Percentiles rank a stretch among this genome's conserved stretches.
Evolutionary conservation across 768 basidiomycete genomes (phyloP).

Genomic region (Lentinula sp.): DNA sequence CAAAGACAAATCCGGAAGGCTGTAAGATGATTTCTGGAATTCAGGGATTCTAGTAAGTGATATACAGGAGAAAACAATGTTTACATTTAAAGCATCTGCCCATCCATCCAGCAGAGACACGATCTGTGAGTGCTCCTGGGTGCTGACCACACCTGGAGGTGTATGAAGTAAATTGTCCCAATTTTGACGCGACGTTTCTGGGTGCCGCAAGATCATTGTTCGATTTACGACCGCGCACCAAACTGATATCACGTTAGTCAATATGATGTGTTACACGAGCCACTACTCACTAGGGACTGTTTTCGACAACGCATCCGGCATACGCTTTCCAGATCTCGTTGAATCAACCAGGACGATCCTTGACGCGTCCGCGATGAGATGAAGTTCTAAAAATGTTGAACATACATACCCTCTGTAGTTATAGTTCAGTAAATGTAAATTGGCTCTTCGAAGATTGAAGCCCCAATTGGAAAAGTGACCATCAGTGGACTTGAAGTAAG

Average conservation of each 20-base stretch:
- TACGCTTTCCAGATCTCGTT: conserved; percentile 86
- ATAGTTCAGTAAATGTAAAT: conserved; percentile 67
- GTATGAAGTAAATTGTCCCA: conserved; percentile 68
- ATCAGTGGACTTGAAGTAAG: conserved; percentile 92
- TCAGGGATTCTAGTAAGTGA: neutral
- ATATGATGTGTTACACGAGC: neutral
- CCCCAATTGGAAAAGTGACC: conserved; percentile 83
- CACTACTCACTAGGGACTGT: conserved; percentile 57
- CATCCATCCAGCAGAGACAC: conserved; percentile 56
- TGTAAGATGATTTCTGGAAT: conserved; percentile 64
- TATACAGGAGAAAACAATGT: conserved; percentile 8
- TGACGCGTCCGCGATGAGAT: conserved; percentile 2
- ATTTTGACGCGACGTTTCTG: conserved; percentile 13
- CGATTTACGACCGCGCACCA: conserved; percentile 92
- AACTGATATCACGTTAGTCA: conserved; percentile 18
- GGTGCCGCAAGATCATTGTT: conserved; percentile 35
- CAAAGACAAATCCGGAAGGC: conserved; percentile 46
- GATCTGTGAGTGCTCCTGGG: conserved; percentile 80
- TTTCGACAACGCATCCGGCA: conserved; percentile 91
- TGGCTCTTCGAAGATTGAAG: conserved; percentile 80
- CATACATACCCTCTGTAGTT: conserved; percentile 52
- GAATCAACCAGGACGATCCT: conserved; percentile 89
- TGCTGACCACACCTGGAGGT: conserved; percentile 60
- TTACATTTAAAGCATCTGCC: conserved; percentile 63
- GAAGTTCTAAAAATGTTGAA: neutral